A percentile compares a stretch with the other conserved stretches of the same genome.
Conservation (phyloP, 2,329 filamentous ascomycete genomes). For the Alternaria tenuissima region DNA sequence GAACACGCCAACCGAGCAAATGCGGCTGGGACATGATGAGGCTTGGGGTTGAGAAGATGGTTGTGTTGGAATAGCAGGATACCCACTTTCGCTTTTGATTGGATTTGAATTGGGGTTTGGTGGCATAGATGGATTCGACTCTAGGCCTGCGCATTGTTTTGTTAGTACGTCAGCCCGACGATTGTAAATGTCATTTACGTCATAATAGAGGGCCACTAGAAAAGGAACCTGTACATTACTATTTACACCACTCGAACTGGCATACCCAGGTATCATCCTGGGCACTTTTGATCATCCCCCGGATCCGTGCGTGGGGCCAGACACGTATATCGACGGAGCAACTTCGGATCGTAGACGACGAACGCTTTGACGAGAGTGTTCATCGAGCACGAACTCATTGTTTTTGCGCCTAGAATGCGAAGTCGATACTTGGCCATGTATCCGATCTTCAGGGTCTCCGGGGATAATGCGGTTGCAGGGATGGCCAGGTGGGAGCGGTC, state of each 20-base stretch:
- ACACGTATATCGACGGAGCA: slow-evolving; percentile 1
- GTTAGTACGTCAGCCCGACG: background rate
- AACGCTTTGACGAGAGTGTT: slow-evolving; percentile 5
- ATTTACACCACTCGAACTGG: background rate
- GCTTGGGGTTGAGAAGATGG: background rate
- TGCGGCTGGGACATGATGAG: slow-evolving; percentile 8
- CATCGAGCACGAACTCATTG: background rate
- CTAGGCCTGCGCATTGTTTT: background rate
- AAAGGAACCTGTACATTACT: background rate
- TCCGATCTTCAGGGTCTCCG: slow-evolving; percentile 5
- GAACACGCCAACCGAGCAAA: background rate
- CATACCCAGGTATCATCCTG: slow-evolving; percentile 4
- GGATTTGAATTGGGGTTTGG: background rate
- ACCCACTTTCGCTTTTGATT: slow-evolving; percentile 28
- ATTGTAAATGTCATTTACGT: background rate
- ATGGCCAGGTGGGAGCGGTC: slow-evolving; percentile 28
- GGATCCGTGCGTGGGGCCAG: slow-evolving; percentile 3
- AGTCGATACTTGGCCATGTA: background rate
- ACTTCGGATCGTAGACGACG: slow-evolving; percentile 4
- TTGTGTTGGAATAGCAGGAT: slow-evolving; percentile 18
- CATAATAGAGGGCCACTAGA: background rate
- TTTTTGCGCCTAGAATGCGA: background rate
- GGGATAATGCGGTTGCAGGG: slow-evolving; percentile 24
- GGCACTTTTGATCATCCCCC: background rate
- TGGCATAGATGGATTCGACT: slow-evolving; percentile 3